These are phyloP conservation scores for Thelephora aurantiotincta DNA, from an alignment of 768 basidiomycete species.

Conservation along the genomic window DNA sequence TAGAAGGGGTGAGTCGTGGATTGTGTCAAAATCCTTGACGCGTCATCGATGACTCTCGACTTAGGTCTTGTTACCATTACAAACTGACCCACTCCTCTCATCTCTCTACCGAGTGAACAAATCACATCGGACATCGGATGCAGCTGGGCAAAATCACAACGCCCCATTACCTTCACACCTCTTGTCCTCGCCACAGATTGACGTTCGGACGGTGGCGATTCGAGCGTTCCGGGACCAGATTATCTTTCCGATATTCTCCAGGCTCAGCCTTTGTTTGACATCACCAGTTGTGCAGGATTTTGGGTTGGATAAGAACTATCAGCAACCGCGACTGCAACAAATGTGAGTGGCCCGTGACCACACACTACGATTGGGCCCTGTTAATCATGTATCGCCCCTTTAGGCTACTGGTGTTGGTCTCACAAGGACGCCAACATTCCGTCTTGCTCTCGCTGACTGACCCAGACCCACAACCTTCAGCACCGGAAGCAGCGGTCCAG, in stretches of 20 bases:
- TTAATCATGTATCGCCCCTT: neutral
- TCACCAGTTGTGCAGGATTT: slow-evolving; percentile 41
- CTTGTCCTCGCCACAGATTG: slow-evolving; percentile 40
- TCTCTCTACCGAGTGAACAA: slow-evolving; percentile 54
- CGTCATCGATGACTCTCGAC: neutral
- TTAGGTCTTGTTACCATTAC: slow-evolving; percentile 45
- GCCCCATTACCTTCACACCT: slow-evolving; percentile 20
- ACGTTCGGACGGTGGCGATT: slow-evolving; percentile 70
- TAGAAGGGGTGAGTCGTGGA: slow-evolving; percentile 63
- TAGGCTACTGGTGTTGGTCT: slow-evolving; percentile 65
- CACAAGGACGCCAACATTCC: slow-evolving; percentile 48
- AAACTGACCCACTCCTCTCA: slow-evolving; percentile 48
- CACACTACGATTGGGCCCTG: neutral
- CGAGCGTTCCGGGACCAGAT: slow-evolving; percentile 71
- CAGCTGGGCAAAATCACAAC: slow-evolving; percentile 27
- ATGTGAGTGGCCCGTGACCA: slow-evolving; percentile 39
- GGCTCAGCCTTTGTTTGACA: slow-evolving; percentile 42
- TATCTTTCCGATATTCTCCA: slow-evolving; percentile 47
- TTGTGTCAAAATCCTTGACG: slow-evolving; percentile 18
- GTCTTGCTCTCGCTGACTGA: slow-evolving; percentile 44
- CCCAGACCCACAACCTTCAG: slow-evolving; percentile 37
- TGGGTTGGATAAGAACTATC: slow-evolving; percentile 36
- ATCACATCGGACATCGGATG: slow-evolving; percentile 32
- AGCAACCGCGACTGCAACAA: slow-evolving; percentile 64
- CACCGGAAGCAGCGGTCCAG: slow-evolving; percentile 53